Percentiles rank a stretch among this genome's conserved stretches.
phyloP scores from a whole-genome alignment of 164 flowering plant species.

The Dillenia suffruticosa region DNA sequence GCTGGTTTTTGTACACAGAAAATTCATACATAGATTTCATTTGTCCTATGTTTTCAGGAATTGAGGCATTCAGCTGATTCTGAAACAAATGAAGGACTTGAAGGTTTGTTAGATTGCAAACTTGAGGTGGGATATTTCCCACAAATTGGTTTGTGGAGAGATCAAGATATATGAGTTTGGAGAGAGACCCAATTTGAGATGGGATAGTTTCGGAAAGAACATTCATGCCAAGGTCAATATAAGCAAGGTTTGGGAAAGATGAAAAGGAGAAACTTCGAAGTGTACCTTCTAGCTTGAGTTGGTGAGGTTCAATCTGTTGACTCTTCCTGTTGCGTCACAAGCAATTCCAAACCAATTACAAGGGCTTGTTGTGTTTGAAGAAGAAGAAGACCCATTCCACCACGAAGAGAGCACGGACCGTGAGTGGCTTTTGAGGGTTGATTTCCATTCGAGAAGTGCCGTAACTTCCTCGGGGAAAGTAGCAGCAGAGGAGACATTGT shows the following conservation, averaged over 20 bases:
- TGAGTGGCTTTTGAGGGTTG: neutral
- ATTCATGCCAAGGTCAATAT: slow-evolving; percentile 2
- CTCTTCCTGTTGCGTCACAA: too few relatives aligned
- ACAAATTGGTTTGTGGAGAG: slow-evolving; percentile 14
- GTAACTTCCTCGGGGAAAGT: neutral
- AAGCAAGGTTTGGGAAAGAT: too few relatives aligned
- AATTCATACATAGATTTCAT: slow-evolving; percentile 7
- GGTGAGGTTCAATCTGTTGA: slow-evolving; percentile 5
- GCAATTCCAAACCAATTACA: too few relatives aligned
- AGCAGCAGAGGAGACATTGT: neutral
- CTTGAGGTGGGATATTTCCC: slow-evolving; percentile 11
- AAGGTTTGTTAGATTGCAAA: too few relatives aligned
- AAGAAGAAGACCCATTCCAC: neutral
- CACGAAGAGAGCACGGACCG: neutral
- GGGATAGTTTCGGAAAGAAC: slow-evolving; percentile 18
- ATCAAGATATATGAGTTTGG: slow-evolving; percentile 8
- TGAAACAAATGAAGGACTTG: too few relatives aligned
- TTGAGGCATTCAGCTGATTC: slow-evolving; percentile 5
- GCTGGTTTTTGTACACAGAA: slow-evolving; percentile 7
- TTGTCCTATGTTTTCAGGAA: slow-evolving; percentile 15
- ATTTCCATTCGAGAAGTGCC: neutral
- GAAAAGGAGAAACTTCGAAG: too few relatives aligned
- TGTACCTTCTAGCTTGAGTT: neutral
- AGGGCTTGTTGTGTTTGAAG: too few relatives aligned
- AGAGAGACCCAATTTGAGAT: slow-evolving; percentile 9